Evolutionary conservation across 2,329 filamentous ascomycete species (phyloP).

Genomic region (Colletotrichum coccodes): DNA sequence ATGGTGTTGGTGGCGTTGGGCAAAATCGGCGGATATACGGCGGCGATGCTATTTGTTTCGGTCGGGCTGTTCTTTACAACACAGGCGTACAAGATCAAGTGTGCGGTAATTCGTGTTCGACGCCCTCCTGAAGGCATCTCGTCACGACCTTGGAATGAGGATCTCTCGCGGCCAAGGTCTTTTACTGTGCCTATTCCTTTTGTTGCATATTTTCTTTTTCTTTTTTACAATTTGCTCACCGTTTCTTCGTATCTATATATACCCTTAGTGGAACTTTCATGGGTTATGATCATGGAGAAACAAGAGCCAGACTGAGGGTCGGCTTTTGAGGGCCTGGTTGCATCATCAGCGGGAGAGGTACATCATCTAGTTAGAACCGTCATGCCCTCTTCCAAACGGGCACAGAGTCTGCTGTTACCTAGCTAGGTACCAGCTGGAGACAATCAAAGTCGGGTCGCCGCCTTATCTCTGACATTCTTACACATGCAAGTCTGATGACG

Average conservation of each 20-base stretch:
- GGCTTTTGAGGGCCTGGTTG: not conserved
- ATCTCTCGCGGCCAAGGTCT: not conserved
- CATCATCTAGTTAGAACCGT: conserved; percentile 9
- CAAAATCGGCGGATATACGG: conserved; percentile 24
- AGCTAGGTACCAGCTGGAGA: conserved; percentile 10
- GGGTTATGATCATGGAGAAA: conserved; percentile 27
- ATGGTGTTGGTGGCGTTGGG: conserved; percentile 22
- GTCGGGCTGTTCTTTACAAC: not conserved
- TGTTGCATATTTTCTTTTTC: not conserved
- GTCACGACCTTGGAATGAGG: not conserved
- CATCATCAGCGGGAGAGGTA: conserved; percentile 15
- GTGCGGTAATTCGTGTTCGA: not conserved
- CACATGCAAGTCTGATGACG: not conserved
- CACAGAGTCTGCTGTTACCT: conserved; percentile 19
- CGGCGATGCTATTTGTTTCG: conserved; percentile 16
- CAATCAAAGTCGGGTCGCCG: conserved; percentile 13
- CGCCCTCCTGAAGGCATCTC: not conserved
- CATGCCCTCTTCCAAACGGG: not conserved
- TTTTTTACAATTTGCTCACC: not conserved
- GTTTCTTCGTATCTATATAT: conserved; percentile 30
- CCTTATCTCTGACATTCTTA: not conserved
- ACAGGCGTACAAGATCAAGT: not conserved
- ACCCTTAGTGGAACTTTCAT: conserved; percentile 22
- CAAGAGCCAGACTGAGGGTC: not conserved
- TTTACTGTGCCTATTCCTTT: not conserved